A percentile compares a stretch with the other conserved stretches of the same genome.
phyloP scores from a whole-genome alignment of 192 early-diverging fungal species.

The Rhizophagus clarus region DNA sequence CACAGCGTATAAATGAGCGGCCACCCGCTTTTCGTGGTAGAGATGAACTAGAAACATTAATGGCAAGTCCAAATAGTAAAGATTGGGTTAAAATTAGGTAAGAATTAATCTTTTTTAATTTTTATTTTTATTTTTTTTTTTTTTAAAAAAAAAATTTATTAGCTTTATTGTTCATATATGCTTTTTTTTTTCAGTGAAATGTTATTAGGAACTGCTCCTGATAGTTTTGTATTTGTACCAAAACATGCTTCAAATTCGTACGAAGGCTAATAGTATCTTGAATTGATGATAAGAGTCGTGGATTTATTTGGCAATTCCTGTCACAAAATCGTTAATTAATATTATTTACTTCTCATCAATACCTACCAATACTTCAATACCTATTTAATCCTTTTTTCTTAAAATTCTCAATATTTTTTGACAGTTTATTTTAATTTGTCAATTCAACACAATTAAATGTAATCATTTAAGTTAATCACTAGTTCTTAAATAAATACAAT shows the following conservation, averaged over 20 bases:
- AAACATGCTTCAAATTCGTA: slow-evolving; percentile 91
- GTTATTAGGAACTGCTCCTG: slow-evolving; percentile 87
- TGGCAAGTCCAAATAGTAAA: slow-evolving; percentile 74
- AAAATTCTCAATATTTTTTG: too few relatives aligned
- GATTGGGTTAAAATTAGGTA: slow-evolving; percentile 92
- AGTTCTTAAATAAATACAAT: too few relatives aligned
- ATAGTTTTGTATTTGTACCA: slow-evolving; percentile 86
- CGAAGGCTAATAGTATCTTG: neutral
- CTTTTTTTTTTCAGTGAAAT: slow-evolving; percentile 61
- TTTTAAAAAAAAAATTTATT: neutral
- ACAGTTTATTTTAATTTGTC: too few relatives aligned
- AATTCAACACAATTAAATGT: too few relatives aligned
- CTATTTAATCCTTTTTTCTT: too few relatives aligned
- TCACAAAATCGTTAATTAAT: too few relatives aligned
- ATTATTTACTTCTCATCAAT: too few relatives aligned
- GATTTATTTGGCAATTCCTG: too few relatives aligned
- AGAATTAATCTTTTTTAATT: slow-evolving; percentile 1
- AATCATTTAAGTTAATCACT: too few relatives aligned
- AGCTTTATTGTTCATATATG: neutral
- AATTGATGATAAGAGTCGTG: too few relatives aligned
- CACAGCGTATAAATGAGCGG: slow-evolving; percentile 90
- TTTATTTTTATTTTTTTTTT: too few relatives aligned
- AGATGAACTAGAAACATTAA: slow-evolving; percentile 91
- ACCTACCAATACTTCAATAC: too few relatives aligned
- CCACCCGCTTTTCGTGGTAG: slow-evolving; percentile 84